Evolutionary conservation across 306 rosid genomes (phyloP).

Genomic region (Trichosanthes truncata): DNA sequence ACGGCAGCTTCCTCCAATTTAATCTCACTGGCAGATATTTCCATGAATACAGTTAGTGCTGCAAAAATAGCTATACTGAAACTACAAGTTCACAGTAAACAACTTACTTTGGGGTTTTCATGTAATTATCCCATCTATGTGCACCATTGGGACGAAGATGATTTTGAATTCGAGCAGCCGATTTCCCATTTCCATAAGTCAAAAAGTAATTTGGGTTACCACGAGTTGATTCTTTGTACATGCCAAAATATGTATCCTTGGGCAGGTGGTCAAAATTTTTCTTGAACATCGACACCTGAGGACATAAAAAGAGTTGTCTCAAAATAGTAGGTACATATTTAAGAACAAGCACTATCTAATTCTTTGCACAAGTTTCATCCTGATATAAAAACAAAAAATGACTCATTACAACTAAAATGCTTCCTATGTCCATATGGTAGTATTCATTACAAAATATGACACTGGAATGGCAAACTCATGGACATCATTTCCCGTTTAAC

Average conservation of each 20-base stretch:
- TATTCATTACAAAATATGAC: not conserved
- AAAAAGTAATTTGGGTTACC: conserved; percentile 94
- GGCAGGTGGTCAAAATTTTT: conserved; percentile 91
- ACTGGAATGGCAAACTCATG: not conserved
- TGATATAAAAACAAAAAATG: not conserved
- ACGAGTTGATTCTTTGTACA: conserved; percentile 81
- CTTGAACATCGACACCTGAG: conserved; percentile 83
- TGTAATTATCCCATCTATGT: conserved; percentile 98
- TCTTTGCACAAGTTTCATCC: not conserved
- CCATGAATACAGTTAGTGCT: conserved; percentile 11
- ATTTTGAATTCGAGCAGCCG: conserved; percentile 82
- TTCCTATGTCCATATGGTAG: not conserved
- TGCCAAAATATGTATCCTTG: conserved; percentile 90
- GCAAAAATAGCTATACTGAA: not conserved
- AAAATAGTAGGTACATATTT: not conserved
- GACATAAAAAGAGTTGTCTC: not conserved
- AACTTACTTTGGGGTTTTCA: conserved; percentile 84
- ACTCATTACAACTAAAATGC: not conserved
- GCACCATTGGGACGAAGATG: conserved; percentile 99
- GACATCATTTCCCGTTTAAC: not conserved
- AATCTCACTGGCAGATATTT: conserved; percentile 55
- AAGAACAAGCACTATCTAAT: not conserved
- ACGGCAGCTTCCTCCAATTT: conserved; percentile 98
- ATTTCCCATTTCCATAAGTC: conserved; percentile 97
- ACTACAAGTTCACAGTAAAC: not conserved